Evolutionary conservation across 352 stramenopile species (phyloP), one percentile per base, ranked within the genome.

Genomic region (Globisporangium sylvaticum): DNA sequence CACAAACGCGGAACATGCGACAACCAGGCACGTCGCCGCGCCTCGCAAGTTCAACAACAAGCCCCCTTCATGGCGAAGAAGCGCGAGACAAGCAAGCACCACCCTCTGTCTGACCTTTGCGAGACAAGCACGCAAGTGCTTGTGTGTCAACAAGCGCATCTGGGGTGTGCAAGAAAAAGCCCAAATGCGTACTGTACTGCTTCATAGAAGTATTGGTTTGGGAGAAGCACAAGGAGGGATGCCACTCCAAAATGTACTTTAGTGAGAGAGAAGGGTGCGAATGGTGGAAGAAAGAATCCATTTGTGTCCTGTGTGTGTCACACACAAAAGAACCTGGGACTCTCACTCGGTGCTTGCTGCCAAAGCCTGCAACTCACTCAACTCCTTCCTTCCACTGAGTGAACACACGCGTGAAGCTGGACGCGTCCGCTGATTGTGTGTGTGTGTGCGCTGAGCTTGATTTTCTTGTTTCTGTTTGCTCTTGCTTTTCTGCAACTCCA

Each of bases 1-100:
- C 34, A 39, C 34, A 22, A 24, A 24, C 5, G 1, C 4, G 6
- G 12, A 39, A 0, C 4, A 6, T 24, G 25, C 2, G 52, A 34
- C 5, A 58, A 15, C 1, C 12, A 24, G 8, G 27, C 6, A 25
- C 15, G 53, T 58, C 53, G 53, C 53, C 53, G 25, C 53, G 42
- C 53, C 53, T 10, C 18, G 20, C n/a, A 42, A 22, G 52, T 57
- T 57, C 52, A 57, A 57, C 50, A 32, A 2, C 48, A 2, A 3
- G 5, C 3, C 18, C 48, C 48, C 48, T n/a, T 27, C 46, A 39
- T 39, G 34, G 9, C 4, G 15, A 27, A 25, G 15, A 27, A 25
- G 46, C 50, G 27, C 53, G 53, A 58, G 53, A 58, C 53, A 58
- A 58, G 27, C 53, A 58, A 20, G 22, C 14, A 58, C 50, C 10